Base-by-base conservation (phyloP, 768 basidiomycete species). In the Xanthoconium purpureum region DNA sequence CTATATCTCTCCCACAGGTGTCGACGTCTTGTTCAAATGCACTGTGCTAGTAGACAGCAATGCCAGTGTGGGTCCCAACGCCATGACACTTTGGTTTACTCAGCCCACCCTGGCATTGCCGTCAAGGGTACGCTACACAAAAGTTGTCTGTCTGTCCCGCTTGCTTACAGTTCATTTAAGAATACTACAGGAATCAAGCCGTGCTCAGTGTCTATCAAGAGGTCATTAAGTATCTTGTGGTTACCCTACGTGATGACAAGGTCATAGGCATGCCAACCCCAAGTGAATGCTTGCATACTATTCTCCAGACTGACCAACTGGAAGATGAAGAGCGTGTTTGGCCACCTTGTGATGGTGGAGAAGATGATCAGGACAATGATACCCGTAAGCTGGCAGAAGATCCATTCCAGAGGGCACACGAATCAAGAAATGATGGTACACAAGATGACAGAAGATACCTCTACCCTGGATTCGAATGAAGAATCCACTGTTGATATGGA, bases 21-120 rank as follows among this genome's bases (percentile, higher is more conserved):
- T 96, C 56, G 81, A 81, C n/a, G 88, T 83, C 2, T 71, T 98
- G 12, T 91, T 98, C 64, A 75, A 79, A 17, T 88, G 93, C 61
- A 77, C 76, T n/a, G n/a, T n/a, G n/a, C n/a, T n/a, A n/a, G 80
- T 95, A 55, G 93, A 96, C 55, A 94, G 95, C 30, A 94, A 98
- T 68, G 81, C 84, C 24, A 91, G 87, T 9, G 78, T 83, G 6
- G 92, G 96, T 64, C 92, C 95, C 0, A 91, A 94, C 64, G 76
- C 79, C 47, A 93, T 96, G 85, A 80, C 81, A 0, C 77, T 94
- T 14, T 94, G 89, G 89, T 87, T 96, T 64, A 87, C 81, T 61
- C 94, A 97, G 67, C 82, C 89, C 3, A 75, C 73, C 8, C 76
- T 96, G 14, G 91, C 92, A 42, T 84, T 97, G 13, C 94, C 93